Evolutionary conservation across 768 basidiomycete genomes (phyloP).

Genomic region (Kwoniella dendrophila): DNA sequence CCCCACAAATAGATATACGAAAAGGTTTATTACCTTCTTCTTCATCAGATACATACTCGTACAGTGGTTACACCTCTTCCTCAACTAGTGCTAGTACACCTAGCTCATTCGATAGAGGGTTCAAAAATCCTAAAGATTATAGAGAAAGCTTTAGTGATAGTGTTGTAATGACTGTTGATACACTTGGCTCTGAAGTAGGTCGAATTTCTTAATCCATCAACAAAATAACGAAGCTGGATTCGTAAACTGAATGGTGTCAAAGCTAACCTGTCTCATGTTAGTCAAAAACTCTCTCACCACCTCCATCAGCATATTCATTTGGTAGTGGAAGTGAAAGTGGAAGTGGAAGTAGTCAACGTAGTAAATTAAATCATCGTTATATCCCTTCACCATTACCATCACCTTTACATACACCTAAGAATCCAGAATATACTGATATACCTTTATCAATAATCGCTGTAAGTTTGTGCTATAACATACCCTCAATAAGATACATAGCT

Average conservation of each 20-base stretch:
- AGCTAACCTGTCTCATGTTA: neutral
- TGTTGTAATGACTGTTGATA: no score
- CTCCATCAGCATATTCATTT: neutral
- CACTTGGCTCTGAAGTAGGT: no score
- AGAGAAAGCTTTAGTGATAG: no score
- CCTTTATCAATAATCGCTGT: constrained; percentile 17
- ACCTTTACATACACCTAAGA: constrained; percentile 5
- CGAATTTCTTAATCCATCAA: no score
- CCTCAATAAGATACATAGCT: no score
- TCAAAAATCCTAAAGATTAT: no score
- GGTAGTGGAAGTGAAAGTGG: neutral
- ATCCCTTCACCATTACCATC: constrained; percentile 2
- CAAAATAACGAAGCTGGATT: no score
- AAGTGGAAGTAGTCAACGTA: neutral
- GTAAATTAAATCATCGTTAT: neutral
- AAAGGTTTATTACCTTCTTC: neutral
- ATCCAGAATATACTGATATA: constrained; percentile 7
- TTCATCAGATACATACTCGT: no score
- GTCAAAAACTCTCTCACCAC: neutral
- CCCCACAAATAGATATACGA: no score
- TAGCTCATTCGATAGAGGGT: no score
- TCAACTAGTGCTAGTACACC: neutral
- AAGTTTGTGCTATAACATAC: no score
- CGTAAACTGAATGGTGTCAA: no score
- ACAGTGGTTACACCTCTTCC: neutral